These are phyloP conservation scores for Combretum micranthum DNA, from an alignment of 345 rosid species.

Conservation along the genomic window DNA sequence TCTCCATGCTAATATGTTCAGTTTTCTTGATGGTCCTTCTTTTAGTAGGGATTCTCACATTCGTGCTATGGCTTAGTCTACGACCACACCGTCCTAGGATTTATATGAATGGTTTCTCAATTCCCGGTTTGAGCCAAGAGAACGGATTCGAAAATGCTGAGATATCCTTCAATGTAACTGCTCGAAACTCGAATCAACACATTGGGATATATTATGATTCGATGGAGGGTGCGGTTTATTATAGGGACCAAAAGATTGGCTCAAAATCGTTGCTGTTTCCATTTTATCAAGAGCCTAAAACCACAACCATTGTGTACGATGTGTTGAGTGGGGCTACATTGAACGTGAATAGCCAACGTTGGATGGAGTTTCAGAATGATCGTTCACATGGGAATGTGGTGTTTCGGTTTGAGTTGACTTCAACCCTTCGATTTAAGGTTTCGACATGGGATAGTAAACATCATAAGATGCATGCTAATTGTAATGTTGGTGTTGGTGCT, in stretches of 20 bases:
- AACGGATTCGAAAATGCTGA: conserved; percentile 46
- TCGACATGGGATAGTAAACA: conserved; percentile 51
- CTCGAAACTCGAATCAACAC: conserved; percentile 64
- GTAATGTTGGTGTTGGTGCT: conserved; percentile 47
- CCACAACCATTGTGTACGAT: conserved; percentile 37
- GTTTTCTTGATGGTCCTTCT: conserved; percentile 46
- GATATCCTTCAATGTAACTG: conserved; percentile 52
- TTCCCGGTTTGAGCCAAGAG: conserved; percentile 41
- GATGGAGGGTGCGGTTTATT: conserved; percentile 47
- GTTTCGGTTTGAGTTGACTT: conserved; percentile 54
- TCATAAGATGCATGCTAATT: conserved; percentile 61
- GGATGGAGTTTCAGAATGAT: conserved; percentile 56
- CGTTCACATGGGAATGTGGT: conserved; percentile 45
- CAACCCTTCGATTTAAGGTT: conserved; percentile 59
- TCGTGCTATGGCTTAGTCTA: conserved; percentile 72
- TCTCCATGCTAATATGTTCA: conserved; percentile 53
- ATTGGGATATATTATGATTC: conserved; percentile 54
- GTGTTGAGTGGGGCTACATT: conserved; percentile 54
- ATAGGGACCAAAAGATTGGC: conserved; percentile 53
- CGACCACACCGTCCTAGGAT: conserved; percentile 88
- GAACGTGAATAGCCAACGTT: conserved; percentile 39
- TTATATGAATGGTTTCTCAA: conserved; percentile 32
- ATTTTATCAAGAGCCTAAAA: conserved; percentile 68
- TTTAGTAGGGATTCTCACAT: conserved; percentile 33
- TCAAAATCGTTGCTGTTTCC: conserved; percentile 27